A percentile compares a stretch with the other conserved stretches of the same genome.
Evolutionary conservation across 1,139 yeast species (phyloP).

Genomic region (Yamadazyma membranifaciens): DNA sequence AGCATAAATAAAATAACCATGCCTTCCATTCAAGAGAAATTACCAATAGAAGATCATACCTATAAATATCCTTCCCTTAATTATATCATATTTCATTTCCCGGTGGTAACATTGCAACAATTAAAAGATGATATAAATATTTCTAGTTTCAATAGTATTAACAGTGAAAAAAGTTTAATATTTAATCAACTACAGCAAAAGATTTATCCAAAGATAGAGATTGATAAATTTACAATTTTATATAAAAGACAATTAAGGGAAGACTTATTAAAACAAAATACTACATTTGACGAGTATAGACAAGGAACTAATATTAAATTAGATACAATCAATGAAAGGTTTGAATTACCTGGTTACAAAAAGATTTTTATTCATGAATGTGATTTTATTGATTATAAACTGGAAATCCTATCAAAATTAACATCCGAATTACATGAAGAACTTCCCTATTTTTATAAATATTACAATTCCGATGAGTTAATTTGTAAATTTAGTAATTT

Average conservation of each 20-base stretch:
- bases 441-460: conserved; percentile 8
- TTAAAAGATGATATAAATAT: neutral
- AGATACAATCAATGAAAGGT: conserved; percentile 5
- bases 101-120: conserved; percentile 1
- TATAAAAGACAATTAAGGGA: conserved; percentile 14
- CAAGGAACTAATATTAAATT: neutral
- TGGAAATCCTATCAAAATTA: conserved; percentile 9
- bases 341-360: conserved; percentile 6
- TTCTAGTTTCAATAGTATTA: neutral
- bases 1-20: neutral
- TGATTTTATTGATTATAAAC: conserved; percentile 14
- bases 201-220: conserved; percentile 1
- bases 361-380: conserved; percentile 13
- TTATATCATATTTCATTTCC: neutral
- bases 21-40: conserved; percentile 2
- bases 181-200: neutral
- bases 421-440: conserved; percentile 5
- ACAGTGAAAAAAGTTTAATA: neutral
- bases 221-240: conserved; percentile 4
- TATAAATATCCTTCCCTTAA: neutral
- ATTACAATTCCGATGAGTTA: conserved; percentile 7
- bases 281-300: conserved; percentile 13
- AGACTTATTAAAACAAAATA: conserved; percentile 3
- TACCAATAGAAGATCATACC: conserved; percentile 1
- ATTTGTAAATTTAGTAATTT: neutral